Conservation (phyloP, 2,329 filamentous ascomycete genomes). For the Zymoseptoria tritici region DNA sequence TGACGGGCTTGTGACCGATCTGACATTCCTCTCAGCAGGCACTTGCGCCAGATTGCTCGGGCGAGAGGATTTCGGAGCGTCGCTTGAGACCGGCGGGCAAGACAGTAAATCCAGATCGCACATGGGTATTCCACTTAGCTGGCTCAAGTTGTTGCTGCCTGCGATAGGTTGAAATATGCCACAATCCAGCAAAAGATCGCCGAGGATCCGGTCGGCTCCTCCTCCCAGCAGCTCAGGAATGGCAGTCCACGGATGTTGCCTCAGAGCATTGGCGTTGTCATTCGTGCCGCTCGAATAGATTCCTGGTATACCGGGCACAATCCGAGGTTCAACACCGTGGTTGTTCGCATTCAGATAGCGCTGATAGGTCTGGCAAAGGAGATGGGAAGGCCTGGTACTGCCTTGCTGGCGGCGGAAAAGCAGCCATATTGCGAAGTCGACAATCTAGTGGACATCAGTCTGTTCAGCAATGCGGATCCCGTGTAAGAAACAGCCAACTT, state of each 20-base stretch:
- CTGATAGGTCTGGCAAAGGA: conserved; percentile 79
- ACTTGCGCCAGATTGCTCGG: background rate
- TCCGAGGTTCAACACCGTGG: conserved; percentile 27
- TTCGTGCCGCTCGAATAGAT: conserved; percentile 60
- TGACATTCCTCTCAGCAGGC: background rate
- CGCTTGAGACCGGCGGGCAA: background rate
- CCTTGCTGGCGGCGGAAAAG: conserved; percentile 57
- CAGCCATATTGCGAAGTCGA: conserved; percentile 57
- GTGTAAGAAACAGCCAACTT: conserved; percentile 46
- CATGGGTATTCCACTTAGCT: conserved; percentile 66
- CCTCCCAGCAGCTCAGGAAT: conserved; percentile 66
- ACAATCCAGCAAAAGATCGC: conserved; percentile 67
- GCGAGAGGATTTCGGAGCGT: background rate
- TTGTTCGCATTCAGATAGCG: conserved; percentile 34
- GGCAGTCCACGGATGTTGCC: conserved; percentile 64
- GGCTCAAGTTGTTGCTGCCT: conserved; percentile 59
- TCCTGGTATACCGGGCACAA: conserved; percentile 53
- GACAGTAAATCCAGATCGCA: conserved; percentile 34
- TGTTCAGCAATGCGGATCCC: conserved; percentile 5
- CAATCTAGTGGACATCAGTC: conserved; percentile 32
- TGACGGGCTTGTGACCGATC: conserved; percentile 7
- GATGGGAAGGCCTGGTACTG: conserved; percentile 55
- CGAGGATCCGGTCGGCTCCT: conserved; percentile 69
- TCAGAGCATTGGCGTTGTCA: conserved; percentile 61
- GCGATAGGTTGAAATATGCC: conserved; percentile 64